Evolutionary conservation across 2,329 filamentous ascomycete species (phyloP).

Genomic region (Pezicula neosporulosa): DNA sequence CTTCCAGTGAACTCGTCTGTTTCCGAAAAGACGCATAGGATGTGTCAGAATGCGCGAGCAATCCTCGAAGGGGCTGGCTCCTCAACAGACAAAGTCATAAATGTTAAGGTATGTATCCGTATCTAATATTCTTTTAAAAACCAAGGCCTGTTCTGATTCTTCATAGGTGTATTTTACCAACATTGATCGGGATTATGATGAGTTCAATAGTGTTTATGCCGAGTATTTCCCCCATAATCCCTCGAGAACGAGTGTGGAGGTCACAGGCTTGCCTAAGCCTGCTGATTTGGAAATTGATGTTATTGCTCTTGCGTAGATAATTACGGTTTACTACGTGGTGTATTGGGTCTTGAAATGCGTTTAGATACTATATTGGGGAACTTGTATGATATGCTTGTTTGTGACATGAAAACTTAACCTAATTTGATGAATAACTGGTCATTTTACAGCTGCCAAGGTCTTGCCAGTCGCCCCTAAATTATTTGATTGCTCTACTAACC

Average conservation of each 20-base stretch:
- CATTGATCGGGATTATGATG: background rate
- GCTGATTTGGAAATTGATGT: background rate
- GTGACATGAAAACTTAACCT: too few relatives aligned
- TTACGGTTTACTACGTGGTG: background rate
- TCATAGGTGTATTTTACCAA: background rate
- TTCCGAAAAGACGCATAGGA: background rate
- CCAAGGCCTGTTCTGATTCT: background rate
- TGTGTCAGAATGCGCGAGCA: constrained; percentile 2
- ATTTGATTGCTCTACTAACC: too few relatives aligned
- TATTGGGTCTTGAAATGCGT: too few relatives aligned
- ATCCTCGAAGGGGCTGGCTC: background rate
- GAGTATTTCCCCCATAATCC: background rate
- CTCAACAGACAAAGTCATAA: background rate
- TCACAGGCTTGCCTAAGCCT: background rate
- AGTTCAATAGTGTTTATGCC: background rate
- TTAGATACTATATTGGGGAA: too few relatives aligned
- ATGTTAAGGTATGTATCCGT: background rate
- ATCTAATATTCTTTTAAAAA: background rate
- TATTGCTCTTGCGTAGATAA: background rate
- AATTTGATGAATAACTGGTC: too few relatives aligned
- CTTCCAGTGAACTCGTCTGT: background rate
- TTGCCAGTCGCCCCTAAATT: too few relatives aligned
- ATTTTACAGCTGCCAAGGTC: too few relatives aligned
- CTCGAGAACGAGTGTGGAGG: background rate
- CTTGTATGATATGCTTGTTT: too few relatives aligned